These are phyloP conservation scores for Domatiomyces catenatus DNA, from an alignment of 2,329 filamentous ascomycete species.

Conservation along the genomic window DNA sequence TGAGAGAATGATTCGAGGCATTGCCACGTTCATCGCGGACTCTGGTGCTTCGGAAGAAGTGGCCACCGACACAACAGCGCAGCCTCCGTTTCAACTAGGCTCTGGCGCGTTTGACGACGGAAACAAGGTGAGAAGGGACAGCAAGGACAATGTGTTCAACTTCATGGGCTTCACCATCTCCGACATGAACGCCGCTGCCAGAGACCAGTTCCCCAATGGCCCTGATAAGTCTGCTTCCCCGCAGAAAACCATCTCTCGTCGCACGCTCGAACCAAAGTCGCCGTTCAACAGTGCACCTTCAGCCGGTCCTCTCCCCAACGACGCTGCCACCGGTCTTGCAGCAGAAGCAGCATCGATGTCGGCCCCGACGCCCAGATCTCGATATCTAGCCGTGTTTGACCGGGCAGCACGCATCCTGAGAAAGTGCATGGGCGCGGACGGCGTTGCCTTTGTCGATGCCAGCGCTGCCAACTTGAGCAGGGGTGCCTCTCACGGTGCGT, in stretches of 20 bases:
- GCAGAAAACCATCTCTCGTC: neutral
- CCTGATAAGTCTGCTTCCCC: neutral
- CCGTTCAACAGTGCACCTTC: neutral
- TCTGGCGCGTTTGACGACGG: neutral
- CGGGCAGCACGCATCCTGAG: constrained; percentile 32
- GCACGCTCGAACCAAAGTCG: neutral
- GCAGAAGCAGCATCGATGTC: neutral
- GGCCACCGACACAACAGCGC: neutral
- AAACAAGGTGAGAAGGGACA: too few relatives aligned
- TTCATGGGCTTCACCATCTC: constrained; percentile 1
- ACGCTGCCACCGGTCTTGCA: neutral
- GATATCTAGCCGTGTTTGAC: constrained; percentile 22
- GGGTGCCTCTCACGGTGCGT: neutral
- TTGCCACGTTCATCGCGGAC: constrained; percentile 41
- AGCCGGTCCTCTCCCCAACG: too few relatives aligned
- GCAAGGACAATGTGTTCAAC: neutral
- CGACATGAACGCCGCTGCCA: neutral
- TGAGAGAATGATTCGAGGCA: constrained; percentile 39
- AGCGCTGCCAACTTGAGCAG: constrained; percentile 9
- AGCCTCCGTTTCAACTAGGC: neutral
- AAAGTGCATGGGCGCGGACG: constrained; percentile 28
- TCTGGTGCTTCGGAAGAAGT: neutral
- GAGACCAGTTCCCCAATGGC: neutral
- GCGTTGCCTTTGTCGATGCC: constrained; percentile 22
- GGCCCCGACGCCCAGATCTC: neutral